A percentile compares a stretch with the other conserved stretches of the same genome.
Conservation (phyloP, 495 filamentous ascomycete species). For the Aspergillus cristatus region DNA sequence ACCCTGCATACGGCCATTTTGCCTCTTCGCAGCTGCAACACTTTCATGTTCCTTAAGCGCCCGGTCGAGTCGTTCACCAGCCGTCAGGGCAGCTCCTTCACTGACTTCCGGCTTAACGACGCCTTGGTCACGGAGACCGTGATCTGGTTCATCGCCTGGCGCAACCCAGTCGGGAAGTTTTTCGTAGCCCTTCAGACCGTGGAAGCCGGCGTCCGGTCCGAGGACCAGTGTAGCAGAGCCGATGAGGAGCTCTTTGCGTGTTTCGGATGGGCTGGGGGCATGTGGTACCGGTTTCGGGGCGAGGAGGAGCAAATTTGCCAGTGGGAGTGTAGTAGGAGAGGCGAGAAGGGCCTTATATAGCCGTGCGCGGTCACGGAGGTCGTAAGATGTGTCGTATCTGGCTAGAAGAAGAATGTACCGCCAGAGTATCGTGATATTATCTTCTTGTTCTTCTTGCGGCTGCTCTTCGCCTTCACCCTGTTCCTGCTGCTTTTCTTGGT, state of each 20-base stretch:
- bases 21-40: conserved; percentile 9
- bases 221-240: conserved; percentile 80
- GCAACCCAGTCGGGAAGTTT: conserved; percentile 77
- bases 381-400: conserved; percentile 89
- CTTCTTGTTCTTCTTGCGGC: conserved; percentile 24
- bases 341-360: conserved; percentile 78
- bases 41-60: conserved; percentile 36
- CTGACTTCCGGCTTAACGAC: conserved; percentile 17
- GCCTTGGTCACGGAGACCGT: conserved; percentile 50
- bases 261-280: conserved; percentile 73
- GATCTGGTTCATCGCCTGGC: conserved; percentile 68
- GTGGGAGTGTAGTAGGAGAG: conserved; percentile 63
- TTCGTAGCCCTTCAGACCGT: conserved; percentile 67
- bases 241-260: conserved; percentile 61
- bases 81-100: conserved; percentile 37
- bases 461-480: conserved; percentile 23
- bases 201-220: conserved; percentile 60
- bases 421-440: conserved; percentile 69
- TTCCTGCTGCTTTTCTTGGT: conserved; percentile 22
- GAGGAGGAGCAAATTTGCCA: conserved; percentile 81
- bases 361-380: conserved; percentile 81
- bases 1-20: conserved; percentile 8
- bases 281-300: conserved; percentile 92
- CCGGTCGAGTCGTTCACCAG: conserved; percentile 56
- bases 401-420: conserved; percentile 74